Base-by-base conservation (phyloP, 176 grass and related monocot species). In the Carex pumila region DNA sequence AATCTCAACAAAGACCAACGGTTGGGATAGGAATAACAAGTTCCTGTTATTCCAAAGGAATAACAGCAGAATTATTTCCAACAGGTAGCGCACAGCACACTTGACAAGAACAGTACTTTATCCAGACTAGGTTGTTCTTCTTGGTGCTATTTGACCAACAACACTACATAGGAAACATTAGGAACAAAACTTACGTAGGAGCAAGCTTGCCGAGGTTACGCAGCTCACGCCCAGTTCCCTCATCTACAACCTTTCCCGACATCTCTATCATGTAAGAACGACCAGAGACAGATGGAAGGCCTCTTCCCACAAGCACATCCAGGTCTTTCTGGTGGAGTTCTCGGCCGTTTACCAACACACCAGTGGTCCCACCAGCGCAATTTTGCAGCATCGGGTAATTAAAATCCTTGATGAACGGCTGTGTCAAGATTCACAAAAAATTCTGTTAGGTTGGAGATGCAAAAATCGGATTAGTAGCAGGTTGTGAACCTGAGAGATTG, bases 381-480 rank as follows among this genome's bases (percentile, higher is more conserved):
- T 92, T 86, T 83, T 83, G 84, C 25, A 86, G 75, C 65, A 98
- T 92, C 0, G 93, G 91, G 87, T 95, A 92, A 81, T 93, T 90
- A 83, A 98, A 95, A 52, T 98, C 96, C 91, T 89, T 88, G 58
- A 98, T 98, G 84, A 87, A 93, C 78, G 96, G 85, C 96, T 98
- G 86, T 29, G 60, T 47, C 22, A 66, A 64, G 47, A 52, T 79
- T 39, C 7, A 65, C 11, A 62, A 45, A 17, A 82, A 82, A 36
- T 41, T 71, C 61, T 55, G 11, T 65, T 25, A 64, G 6, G 25
- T 65, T 73, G 11, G 43, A 52, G 70, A 73, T 73, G 11, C 17
- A 21, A 71, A 71, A 19, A 73, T 12, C 15, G 9, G 3, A 73
- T 45, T 19, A n/a, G 36, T 62, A 63, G n/a, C 71, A 74, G 45